Percentiles rank a stretch among this genome's conserved stretches.
Conservation (phyloP, 257 asterid genomes). For the Mentha longifolia region DNA sequence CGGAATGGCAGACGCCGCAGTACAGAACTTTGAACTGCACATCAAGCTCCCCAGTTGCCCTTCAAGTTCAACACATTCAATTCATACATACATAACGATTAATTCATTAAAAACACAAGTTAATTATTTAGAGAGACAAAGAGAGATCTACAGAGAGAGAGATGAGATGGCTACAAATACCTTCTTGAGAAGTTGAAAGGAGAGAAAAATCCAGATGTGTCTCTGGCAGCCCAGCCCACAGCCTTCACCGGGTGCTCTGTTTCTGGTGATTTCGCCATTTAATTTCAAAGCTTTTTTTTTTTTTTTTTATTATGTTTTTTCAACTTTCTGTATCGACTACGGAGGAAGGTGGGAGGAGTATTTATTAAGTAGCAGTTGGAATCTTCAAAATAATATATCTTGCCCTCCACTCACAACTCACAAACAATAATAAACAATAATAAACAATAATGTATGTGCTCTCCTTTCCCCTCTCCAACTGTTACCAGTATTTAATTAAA, state of each 20-base stretch:
- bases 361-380: background rate
- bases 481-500: no score
- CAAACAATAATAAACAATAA: no score
- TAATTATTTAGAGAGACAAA: background rate
- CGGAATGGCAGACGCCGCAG: slow-evolving; percentile 62
- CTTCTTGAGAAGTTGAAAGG: slow-evolving; percentile 67
- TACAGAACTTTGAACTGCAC: slow-evolving; percentile 57
- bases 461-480: no score
- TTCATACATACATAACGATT: background rate
- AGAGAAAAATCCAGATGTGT: slow-evolving; percentile 52
- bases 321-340: background rate
- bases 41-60: slow-evolving; percentile 49
- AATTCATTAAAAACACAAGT: no score
- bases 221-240: slow-evolving; percentile 61
- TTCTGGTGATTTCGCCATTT: slow-evolving; percentile 56
- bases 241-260: slow-evolving; percentile 58
- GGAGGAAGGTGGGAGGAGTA: background rate
- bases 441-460: no score
- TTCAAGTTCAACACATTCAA: slow-evolving; percentile 11
- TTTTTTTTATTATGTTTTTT: no score
- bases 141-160: no score
- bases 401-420: background rate
- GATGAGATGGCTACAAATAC: slow-evolving; percentile 11
- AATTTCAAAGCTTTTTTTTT: background rate
- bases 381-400: background rate